phyloP scores from a whole-genome alignment of 1,139 yeast genomes.

The Blastobotrys ciferrii region DNA sequence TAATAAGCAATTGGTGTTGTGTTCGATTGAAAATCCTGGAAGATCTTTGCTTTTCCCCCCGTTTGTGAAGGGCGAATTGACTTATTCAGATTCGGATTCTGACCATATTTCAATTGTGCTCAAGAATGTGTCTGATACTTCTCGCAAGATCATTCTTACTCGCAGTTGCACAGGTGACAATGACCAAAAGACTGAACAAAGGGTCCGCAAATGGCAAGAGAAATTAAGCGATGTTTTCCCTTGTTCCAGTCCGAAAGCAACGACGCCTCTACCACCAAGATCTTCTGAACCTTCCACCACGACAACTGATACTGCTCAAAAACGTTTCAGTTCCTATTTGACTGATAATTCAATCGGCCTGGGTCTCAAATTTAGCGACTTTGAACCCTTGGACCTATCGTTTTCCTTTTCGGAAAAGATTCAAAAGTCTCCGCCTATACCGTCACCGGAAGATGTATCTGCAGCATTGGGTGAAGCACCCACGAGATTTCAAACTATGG shows the following conservation, averaged over 20 bases:
- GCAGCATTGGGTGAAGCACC: too few relatives aligned
- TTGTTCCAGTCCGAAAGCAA: too few relatives aligned
- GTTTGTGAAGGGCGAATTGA: background rate
- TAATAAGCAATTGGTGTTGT: background rate
- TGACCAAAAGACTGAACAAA: background rate
- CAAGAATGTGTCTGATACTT: background rate
- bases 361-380: background rate
- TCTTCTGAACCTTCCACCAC: background rate
- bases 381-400: background rate
- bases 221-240: background rate
- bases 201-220: background rate
- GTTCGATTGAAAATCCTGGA: background rate
- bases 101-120: background rate
- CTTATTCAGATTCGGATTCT: background rate
- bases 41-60: background rate
- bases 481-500: background rate
- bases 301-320: background rate
- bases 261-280: background rate
- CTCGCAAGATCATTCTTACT: background rate
- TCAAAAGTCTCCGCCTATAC: background rate
- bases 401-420: conserved; percentile 1
- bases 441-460: too few relatives aligned
- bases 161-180: background rate
- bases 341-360: background rate
- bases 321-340: background rate